Base-by-base conservation (phyloP, 169 alveolate genomes). In the Amoebophrya sp. region DNA sequence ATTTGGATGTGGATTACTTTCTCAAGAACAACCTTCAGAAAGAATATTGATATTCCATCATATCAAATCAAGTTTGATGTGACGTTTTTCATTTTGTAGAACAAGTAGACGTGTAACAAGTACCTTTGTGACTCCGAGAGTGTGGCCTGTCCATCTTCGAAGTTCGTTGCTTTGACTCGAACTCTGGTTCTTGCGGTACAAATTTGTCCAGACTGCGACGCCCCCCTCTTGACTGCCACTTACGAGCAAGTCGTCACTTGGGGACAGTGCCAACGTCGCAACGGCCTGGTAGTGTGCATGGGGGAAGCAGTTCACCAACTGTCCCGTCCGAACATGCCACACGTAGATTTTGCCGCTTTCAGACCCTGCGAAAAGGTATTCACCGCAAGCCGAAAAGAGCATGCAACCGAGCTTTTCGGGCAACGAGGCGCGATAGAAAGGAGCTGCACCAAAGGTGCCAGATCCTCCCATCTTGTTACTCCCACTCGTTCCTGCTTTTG, bases 131-230 rank as follows among this genome's bases (percentile, higher is more conserved):
- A 65, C 83, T 18, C 33, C 83, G 3, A 65, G 83, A 1, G 83
- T 65, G 83, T 65, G 83, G 3, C 83, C 83, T 29, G 83, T 65
- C 83, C 83, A 65, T 36, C n/a, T 65, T 36, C 83, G 83, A 10
- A 65, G 1, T 47, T 47, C 18, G 18, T 47, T 47, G 29, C 29
- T 47, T 18, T 18, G 29, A 47, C 65, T 47, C 65, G 65, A 6
- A 47, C 65, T 18, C 65, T 6, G 29, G n/a, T n/a, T n/a, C 65
- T 47, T 6, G 29, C 65, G 2, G 83, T 65, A 65, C 83, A 65
- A 36, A 26, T 65, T 65, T 65, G 3, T 6, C 83, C 83, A 65
- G 2, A 26, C 83, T 10, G 83, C 83, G 38, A 65, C 83, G 83
- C 33, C 0, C 2, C 83, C 83, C 39, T 65, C 83, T 26, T 65